These are phyloP conservation scores for Phytophthora pseudosyringae DNA, from an alignment of 352 stramenopile species.

Conservation along the genomic window DNA sequence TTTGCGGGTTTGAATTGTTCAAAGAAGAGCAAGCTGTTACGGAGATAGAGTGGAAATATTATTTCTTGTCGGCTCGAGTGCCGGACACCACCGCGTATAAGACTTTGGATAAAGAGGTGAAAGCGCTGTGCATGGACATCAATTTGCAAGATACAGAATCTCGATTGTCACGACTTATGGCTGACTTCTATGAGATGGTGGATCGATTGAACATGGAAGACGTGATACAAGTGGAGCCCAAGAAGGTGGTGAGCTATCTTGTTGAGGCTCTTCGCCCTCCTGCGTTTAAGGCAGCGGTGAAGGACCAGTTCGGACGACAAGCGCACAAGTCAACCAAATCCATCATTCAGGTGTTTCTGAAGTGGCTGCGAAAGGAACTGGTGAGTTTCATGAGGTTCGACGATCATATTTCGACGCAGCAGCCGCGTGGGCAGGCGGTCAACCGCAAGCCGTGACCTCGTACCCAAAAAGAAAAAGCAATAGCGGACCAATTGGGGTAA, in stretches of 20 bases:
- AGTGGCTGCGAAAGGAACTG: conserved; percentile 1
- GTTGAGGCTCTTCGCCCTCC: not conserved
- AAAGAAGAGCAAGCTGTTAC: conserved; percentile 13
- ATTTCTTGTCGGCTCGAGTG: conserved; percentile 14
- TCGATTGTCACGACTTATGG: conserved; percentile 8
- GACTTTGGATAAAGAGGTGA: conserved; percentile 14
- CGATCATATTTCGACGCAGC: not conserved
- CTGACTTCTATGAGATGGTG: conserved; percentile 11
- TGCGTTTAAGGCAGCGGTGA: not conserved
- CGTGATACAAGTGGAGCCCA: not conserved
- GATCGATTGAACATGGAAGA: conserved; percentile 17
- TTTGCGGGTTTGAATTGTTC: conserved; percentile 22
- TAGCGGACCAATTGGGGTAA: not conserved
- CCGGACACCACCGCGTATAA: conserved; percentile 22
- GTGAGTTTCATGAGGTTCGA: conserved; percentile 16
- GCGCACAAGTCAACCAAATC: not conserved
- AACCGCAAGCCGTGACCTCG: not conserved
- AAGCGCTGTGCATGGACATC: conserved; percentile 7
- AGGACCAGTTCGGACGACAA: not conserved
- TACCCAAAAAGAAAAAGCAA: not conserved
- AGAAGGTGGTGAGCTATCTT: not conserved
- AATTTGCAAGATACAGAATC: conserved; percentile 10
- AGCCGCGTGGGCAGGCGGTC: not conserved
- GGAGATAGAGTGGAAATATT: conserved; percentile 7
- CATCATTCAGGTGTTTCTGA: not conserved